These are phyloP conservation scores for Anthracocystis panici-leucophaei DNA, from an alignment of 1,284 basidiomycete genomes.

Conservation along the genomic window DNA sequence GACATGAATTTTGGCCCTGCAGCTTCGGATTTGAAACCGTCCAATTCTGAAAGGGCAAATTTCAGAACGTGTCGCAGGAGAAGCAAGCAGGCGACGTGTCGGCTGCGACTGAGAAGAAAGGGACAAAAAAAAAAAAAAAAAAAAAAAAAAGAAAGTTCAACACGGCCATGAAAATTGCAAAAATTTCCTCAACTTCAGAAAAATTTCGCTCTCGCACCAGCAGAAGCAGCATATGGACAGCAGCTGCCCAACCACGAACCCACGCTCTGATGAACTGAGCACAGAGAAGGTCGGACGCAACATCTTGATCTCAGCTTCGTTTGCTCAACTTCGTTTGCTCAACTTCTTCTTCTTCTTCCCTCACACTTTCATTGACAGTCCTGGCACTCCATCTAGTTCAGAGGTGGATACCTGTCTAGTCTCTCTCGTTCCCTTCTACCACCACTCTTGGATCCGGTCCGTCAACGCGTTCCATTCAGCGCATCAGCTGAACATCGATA, in stretches of 20 bases:
- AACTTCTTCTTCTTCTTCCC: conserved; percentile 11
- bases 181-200: conserved; percentile 7
- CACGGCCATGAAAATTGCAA: conserved; percentile 2
- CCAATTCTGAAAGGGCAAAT: conserved; percentile 2
- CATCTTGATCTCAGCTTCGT: neutral
- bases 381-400: conserved; percentile 3
- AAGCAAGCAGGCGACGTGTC: neutral
- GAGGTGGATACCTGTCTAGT: conserved; percentile 3
- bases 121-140: no score
- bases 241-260: neutral
- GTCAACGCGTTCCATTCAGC: conserved; percentile 5
- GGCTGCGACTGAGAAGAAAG: conserved; percentile 5
- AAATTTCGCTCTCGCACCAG: conserved; percentile 1
- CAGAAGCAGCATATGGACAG: neutral
- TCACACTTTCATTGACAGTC: conserved; percentile 28
- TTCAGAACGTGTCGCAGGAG: neutral
- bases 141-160: conserved; percentile 11
- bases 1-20: neutral
- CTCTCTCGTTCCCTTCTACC: conserved; percentile 16
- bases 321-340: no score
- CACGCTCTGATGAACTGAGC: neutral
- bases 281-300: neutral
- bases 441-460: conserved; percentile 35
- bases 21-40: conserved; percentile 24
- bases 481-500: conserved; percentile 18